Evolutionary conservation across 2,329 filamentous ascomycete species (phyloP).

Genomic region (Pseudocercospora macadamiae): DNA sequence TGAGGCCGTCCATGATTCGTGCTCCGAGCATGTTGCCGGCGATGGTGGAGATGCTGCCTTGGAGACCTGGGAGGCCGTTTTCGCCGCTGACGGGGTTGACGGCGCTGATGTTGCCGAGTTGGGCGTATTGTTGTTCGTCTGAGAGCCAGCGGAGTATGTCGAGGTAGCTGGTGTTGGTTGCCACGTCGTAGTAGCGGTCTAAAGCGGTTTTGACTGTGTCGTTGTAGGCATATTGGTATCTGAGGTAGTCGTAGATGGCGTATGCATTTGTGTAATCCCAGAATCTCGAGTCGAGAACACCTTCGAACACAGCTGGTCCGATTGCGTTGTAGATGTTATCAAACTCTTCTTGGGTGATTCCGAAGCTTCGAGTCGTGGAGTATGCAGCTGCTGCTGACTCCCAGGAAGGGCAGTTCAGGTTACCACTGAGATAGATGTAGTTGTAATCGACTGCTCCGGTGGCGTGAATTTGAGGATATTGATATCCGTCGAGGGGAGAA

Average conservation of each 20-base stretch:
- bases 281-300: conserved; percentile 41
- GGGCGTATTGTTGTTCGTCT: conserved; percentile 48
- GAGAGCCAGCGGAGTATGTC: conserved; percentile 48
- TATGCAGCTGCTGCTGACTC: conserved; percentile 46
- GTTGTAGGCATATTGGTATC: conserved; percentile 59
- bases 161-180: conserved; percentile 30
- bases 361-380: conserved; percentile 37
- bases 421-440: conserved; percentile 55
- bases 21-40: conserved; percentile 42
- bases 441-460: conserved; percentile 51
- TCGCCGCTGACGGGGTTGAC: conserved; percentile 23
- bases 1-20: conserved; percentile 39
- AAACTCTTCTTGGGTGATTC: conserved; percentile 39
- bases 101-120: conserved; percentile 50
- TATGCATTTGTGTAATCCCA: conserved; percentile 58
- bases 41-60: conserved; percentile 43
- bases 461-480: conserved; percentile 57
- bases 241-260: conserved; percentile 59
- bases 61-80: conserved; percentile 34
- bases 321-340: conserved; percentile 53
- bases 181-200: conserved; percentile 31
- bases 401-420: conserved; percentile 35
- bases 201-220: conserved; percentile 42
- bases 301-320: conserved; percentile 47
- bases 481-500: conserved; percentile 59